These are phyloP conservation scores for Polygonum maritimum DNA, from an alignment of 148 eudicot genomes.

Conservation along the genomic window DNA sequence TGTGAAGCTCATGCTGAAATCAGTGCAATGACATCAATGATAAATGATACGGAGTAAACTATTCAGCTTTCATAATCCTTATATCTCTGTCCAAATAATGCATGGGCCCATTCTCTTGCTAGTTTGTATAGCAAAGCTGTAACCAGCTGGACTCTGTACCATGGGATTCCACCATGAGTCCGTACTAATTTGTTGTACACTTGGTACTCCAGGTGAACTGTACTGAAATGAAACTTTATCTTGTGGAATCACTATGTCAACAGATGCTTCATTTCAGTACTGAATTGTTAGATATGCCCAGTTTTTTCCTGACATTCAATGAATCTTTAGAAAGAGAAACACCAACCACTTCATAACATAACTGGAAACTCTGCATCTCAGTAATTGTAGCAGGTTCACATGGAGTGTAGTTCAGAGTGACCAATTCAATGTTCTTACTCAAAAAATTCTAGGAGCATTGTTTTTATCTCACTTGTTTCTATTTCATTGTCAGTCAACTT, in stretches of 20 bases:
- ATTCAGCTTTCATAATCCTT: neutral
- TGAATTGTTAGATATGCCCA: neutral
- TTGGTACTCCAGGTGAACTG: constrained; percentile 6
- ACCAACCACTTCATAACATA: neutral
- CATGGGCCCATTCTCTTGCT: neutral
- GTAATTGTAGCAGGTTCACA: neutral
- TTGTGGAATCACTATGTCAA: neutral
- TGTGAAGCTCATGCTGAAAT: too few relatives aligned
- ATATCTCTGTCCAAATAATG: neutral
- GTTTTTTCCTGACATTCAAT: neutral
- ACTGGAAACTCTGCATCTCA: neutral
- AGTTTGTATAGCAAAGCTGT: neutral
- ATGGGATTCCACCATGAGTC: neutral
- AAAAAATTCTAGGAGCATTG: neutral
- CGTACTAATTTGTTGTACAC: constrained; percentile 4
- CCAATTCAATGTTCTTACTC: neutral
- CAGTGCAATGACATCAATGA: too few relatives aligned
- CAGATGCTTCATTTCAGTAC: neutral
- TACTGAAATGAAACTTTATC: neutral
- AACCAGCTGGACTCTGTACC: neutral
- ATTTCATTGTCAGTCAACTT: neutral
- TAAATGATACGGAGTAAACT: too few relatives aligned
- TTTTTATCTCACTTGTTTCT: neutral
- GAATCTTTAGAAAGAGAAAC: neutral
- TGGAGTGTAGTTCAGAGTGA: neutral